Conservation (phyloP, 352 stramenopile species). For the Pythium volutum region DNA sequence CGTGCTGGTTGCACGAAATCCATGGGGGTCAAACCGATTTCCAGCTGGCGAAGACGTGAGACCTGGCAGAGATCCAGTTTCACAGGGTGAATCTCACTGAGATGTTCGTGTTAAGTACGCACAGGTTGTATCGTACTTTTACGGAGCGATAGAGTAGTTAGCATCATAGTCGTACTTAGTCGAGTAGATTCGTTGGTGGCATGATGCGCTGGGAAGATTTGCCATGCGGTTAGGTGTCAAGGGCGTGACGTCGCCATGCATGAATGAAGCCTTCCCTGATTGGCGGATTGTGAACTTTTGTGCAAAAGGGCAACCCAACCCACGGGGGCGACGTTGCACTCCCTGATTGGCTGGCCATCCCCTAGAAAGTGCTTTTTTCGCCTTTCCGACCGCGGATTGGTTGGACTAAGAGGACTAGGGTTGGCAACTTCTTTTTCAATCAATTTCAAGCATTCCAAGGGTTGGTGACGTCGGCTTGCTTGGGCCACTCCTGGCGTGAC, state of each 20-base stretch:
- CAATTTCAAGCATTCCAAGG: constrained; percentile 7
- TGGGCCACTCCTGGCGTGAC: constrained; percentile 14
- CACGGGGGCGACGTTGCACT: constrained; percentile 20
- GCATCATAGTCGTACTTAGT: background rate
- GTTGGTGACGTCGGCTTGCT: constrained; percentile 23
- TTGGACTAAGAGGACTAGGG: constrained; percentile 14
- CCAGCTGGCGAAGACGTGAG: constrained; percentile 19
- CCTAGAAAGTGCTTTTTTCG: constrained; percentile 18
- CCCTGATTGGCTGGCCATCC: constrained; percentile 12
- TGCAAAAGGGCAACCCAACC: constrained; percentile 20
- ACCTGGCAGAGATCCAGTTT: constrained; percentile 24
- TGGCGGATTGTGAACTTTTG: constrained; percentile 5
- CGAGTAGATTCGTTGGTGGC: constrained; percentile 2
- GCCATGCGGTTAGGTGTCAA: constrained; percentile 13
- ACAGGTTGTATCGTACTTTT: constrained; percentile 24
- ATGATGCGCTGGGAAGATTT: constrained; percentile 8
- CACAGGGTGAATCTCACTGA: constrained; percentile 4
- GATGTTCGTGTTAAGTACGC: constrained; percentile 10
- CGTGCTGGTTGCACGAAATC: constrained; percentile 20
- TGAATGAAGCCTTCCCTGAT: background rate
- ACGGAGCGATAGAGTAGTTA: background rate
- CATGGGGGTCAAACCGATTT: constrained; percentile 4
- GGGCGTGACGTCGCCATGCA: constrained; percentile 22
- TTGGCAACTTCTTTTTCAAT: constrained; percentile 1
- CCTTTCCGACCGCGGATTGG: constrained; percentile 5